Percentiles rank a stretch among this genome's conserved stretches.
Conservation (phyloP, 2,329 filamentous ascomycete species). For the Xylaria sp. region DNA sequence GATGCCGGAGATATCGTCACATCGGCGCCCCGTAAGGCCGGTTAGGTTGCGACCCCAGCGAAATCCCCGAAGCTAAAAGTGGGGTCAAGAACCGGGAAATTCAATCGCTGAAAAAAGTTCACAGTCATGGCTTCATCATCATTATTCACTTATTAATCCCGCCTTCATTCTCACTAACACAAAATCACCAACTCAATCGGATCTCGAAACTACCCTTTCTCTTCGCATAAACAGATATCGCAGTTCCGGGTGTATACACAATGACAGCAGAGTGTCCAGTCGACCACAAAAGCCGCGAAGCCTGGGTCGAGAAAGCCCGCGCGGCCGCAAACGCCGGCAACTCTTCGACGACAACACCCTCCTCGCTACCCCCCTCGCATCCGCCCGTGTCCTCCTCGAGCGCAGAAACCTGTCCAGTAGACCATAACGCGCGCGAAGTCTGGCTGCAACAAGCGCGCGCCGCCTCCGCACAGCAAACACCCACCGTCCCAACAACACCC, state of each 20-base stretch:
- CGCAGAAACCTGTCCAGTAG: slow-evolving; percentile 56
- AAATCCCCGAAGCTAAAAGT: no score
- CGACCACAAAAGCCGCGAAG: slow-evolving; percentile 80
- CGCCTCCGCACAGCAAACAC: slow-evolving; percentile 17
- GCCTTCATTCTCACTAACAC: no score
- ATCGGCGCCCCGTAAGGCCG: no score
- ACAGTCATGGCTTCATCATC: no score
- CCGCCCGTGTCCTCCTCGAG: slow-evolving; percentile 20
- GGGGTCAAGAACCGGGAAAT: no score
- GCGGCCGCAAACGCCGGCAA: slow-evolving; percentile 27
- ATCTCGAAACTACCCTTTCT: neutral
- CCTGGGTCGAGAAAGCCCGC: slow-evolving; percentile 71
- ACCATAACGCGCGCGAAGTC: slow-evolving; percentile 60
- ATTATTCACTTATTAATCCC: no score
- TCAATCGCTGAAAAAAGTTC: no score
- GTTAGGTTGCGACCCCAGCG: no score
- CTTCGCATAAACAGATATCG: no score
- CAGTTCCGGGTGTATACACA: neutral
- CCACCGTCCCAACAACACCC: no score
- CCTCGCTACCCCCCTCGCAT: slow-evolving; percentile 29
- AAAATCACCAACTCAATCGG: no score
- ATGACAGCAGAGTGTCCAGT: slow-evolving; percentile 61
- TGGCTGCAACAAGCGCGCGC: slow-evolving; percentile 48
- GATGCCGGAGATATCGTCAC: no score
- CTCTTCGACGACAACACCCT: slow-evolving; percentile 10